Base-by-base conservation (phyloP, 805 yeast species). In the Clavispora fructus region DNA sequence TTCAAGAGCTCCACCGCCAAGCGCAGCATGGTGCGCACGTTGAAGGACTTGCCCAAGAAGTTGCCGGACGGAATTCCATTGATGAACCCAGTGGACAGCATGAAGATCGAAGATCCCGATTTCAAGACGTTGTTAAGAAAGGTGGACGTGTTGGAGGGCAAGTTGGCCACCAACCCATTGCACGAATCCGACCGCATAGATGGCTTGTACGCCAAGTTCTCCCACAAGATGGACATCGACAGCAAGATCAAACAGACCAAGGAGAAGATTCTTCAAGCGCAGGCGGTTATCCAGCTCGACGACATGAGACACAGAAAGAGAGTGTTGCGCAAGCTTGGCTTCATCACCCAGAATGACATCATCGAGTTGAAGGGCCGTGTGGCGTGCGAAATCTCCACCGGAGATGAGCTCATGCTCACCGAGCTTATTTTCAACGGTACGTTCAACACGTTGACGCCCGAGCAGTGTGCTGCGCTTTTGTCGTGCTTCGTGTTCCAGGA, bases 401-500 rank as follows among this genome's bases (percentile, higher is more conserved):
- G 97, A 49, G 89, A 83, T 60, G 96, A 89, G 66, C 68, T 89
- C 45, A 62, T 89, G 51, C 68, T 94, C 42, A 94, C 99, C 0
- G 99, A 94, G 63, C 72, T 94, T 55, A 87, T 94, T 29, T 94
- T 94, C 75, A 91, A 91, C 63, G 98, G 98, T 78, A 86, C 87
- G 23, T 94, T 94, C 71, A 89, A 83, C 57, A 96, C 89, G 42
- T 73, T 94, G 50, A 75, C 82, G 6, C 84, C 96, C 2, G 96
- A 87, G 57, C 97, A 90, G 63, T 83, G 95, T 65, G 97, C 97
- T 11, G 88, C 97, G 0, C 68, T 94, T 44, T 68, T 94, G 43
- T 90, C 97, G 32, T 90, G 97, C 68, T 94, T 92, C 67, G 97
- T 95, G 6, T 94, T 94, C 78, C 97, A 94, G 65, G 99, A 95